Percentiles rank a stretch among this genome's conserved stretches.
Conservation (phyloP, 768 basidiomycete species). For the Lenzites betulinus region DNA sequence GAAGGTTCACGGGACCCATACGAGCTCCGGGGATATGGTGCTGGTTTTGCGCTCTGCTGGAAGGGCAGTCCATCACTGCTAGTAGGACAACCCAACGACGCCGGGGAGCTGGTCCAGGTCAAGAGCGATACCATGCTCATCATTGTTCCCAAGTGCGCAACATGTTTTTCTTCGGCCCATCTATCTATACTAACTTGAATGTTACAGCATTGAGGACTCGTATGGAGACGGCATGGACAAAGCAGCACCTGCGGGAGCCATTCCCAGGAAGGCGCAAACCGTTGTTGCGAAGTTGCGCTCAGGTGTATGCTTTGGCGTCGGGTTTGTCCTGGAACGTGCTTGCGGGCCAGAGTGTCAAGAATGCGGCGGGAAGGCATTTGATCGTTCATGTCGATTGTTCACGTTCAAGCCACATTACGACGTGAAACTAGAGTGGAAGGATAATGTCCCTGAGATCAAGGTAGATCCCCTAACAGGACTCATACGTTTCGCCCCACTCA, state of each 20-base stretch:
- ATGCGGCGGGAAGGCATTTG: constrained; percentile 63
- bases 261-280: constrained; percentile 46
- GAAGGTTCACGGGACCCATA: constrained; percentile 85
- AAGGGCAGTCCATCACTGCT: constrained; percentile 69
- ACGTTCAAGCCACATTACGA: constrained; percentile 80
- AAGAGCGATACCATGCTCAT: constrained; percentile 78
- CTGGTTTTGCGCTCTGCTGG: constrained; percentile 89
- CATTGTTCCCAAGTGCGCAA: constrained; percentile 78
- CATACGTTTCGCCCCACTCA: not conserved
- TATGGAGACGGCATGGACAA: constrained; percentile 20
- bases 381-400: constrained; percentile 80
- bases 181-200: not conserved
- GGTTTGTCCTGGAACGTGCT: constrained; percentile 78
- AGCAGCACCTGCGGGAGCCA: not conserved
- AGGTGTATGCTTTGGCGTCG: constrained; percentile 86
- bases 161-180: not conserved
- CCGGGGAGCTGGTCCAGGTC: constrained; percentile 82
- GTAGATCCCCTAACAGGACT: constrained; percentile 28
- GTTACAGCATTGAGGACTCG: constrained; percentile 25
- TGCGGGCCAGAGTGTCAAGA: constrained; percentile 69
- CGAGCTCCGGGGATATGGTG: constrained; percentile 63
- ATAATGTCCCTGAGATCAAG: constrained; percentile 43
- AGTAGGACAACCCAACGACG: constrained; percentile 69
- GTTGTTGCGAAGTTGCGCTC: constrained; percentile 82
- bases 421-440: constrained; percentile 62